Conservation (phyloP, 176 grass and related monocot species). For the bread wheat (Triticum aestivum) region DNA sequence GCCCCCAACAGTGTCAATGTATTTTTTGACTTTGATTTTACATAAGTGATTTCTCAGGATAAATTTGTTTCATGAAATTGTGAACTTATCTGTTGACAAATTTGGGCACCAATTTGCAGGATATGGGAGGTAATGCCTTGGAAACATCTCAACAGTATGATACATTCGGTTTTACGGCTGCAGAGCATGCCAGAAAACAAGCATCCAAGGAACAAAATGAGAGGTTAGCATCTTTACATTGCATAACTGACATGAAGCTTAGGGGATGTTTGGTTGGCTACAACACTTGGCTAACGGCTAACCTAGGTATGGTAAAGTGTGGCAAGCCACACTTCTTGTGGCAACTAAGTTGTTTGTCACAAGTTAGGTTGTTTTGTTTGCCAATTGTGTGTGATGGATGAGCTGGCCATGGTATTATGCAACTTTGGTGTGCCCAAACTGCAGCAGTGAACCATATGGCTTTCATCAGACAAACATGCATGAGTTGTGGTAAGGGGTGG, state of each 20-base stretch:
- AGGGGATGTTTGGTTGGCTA: background rate
- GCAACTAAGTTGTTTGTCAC: too few species aligned
- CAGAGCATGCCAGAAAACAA: constrained; percentile 76
- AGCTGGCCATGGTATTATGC: too few species aligned
- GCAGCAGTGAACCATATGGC: too few species aligned
- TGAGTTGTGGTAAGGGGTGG: too few species aligned
- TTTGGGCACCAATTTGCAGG: constrained; percentile 40
- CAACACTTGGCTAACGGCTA: background rate
- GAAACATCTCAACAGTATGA: constrained; percentile 94
- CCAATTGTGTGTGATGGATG: too few species aligned
- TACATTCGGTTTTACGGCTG: constrained; percentile 93
- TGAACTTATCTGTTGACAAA: constrained; percentile 10
- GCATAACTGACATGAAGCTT: background rate
- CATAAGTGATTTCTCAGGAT: constrained; percentile 16
- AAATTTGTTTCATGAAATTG: background rate
- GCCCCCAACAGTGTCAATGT: background rate
- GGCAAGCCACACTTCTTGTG: too few species aligned
- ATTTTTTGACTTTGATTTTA: background rate
- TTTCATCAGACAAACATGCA: too few species aligned
- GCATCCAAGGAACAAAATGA: constrained; percentile 78
- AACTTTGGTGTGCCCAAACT: too few species aligned
- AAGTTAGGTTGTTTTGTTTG: too few species aligned
- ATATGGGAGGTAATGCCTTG: constrained; percentile 79
- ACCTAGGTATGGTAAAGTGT: too few species aligned
- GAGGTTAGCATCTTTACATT: constrained; percentile 58